Percentiles rank a stretch among this genome's conserved stretches.
Evolutionary conservation across 257 asterid genomes (phyloP).

Genomic region (Eucommia ulmoides): DNA sequence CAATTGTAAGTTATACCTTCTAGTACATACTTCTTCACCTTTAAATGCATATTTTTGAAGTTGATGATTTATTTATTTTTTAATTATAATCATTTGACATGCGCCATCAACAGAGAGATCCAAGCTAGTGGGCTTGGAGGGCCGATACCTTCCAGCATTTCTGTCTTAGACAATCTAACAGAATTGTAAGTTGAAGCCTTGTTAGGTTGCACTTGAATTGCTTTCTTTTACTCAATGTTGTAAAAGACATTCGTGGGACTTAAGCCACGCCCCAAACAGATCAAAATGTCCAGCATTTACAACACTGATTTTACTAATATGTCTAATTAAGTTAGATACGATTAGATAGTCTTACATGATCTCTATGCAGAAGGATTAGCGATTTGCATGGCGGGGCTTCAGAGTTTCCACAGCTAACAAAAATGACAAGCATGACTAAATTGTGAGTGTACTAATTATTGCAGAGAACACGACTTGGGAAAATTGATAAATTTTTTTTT

Average conservation of each 20-base stretch:
- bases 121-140: conserved; percentile 53
- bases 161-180: conserved; percentile 26
- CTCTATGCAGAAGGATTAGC: conserved; percentile 40
- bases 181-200: conserved; percentile 32
- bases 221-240: background rate
- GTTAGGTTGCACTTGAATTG: background rate
- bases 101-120: conserved; percentile 35
- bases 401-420: conserved; percentile 28
- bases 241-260: too few relatives aligned
- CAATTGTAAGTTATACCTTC: conserved; percentile 28
- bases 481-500: conserved; percentile 7
- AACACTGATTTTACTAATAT: too few relatives aligned
- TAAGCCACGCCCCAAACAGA: too few relatives aligned
- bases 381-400: conserved; percentile 39
- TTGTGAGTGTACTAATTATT: conserved; percentile 27
- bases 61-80: too few relatives aligned
- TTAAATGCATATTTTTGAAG: too few relatives aligned
- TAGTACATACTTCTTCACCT: too few relatives aligned
- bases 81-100: background rate
- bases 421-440: conserved; percentile 19
- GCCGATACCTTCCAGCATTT: conserved; percentile 44
- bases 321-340: too few relatives aligned
- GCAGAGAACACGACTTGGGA: too few relatives aligned
- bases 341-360: too few relatives aligned
- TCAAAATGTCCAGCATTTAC: too few relatives aligned